Percentiles rank a stretch among this genome's conserved stretches.
Conservation (phyloP, 768 basidiomycete genomes). For the Panaeolus papilionaceus region DNA sequence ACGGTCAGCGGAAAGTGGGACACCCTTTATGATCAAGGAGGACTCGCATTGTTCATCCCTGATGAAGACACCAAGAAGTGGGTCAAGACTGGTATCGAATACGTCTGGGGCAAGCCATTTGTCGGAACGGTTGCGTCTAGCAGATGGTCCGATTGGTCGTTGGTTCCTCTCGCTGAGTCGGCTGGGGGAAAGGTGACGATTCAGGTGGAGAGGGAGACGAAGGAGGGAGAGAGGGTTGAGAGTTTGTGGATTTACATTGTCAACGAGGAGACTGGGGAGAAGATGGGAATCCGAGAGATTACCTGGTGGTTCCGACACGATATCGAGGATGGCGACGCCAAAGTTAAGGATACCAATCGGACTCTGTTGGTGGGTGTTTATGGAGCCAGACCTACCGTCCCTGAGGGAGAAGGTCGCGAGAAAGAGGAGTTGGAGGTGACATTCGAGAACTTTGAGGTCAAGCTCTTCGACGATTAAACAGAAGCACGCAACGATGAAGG, state of each 20-base stretch:
- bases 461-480: constrained; percentile 36
- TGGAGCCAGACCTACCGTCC: constrained; percentile 35
- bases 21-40: constrained; percentile 39
- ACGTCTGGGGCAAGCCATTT: constrained; percentile 35
- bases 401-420: constrained; percentile 33
- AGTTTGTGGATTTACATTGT: constrained; percentile 40
- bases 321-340: constrained; percentile 23
- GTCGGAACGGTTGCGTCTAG: constrained; percentile 38
- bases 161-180: constrained; percentile 34
- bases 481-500: background rate
- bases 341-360: constrained; percentile 19
- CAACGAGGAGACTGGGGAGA: constrained; percentile 37
- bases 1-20: constrained; percentile 36
- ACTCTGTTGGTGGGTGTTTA: constrained; percentile 35
- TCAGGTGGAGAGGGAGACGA: constrained; percentile 36
- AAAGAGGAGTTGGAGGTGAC: constrained; percentile 34
- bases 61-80: constrained; percentile 40
- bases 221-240: constrained; percentile 35
- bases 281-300: constrained; percentile 37
- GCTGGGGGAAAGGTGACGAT: constrained; percentile 34
- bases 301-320: constrained; percentile 42
- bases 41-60: constrained; percentile 38
- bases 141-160: constrained; percentile 39
- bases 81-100: constrained; percentile 41
- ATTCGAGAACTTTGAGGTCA: constrained; percentile 37